These are phyloP conservation scores for Rhododendron mucronatum DNA, from an alignment of 148 eudicot species.

Conservation along the genomic window DNA sequence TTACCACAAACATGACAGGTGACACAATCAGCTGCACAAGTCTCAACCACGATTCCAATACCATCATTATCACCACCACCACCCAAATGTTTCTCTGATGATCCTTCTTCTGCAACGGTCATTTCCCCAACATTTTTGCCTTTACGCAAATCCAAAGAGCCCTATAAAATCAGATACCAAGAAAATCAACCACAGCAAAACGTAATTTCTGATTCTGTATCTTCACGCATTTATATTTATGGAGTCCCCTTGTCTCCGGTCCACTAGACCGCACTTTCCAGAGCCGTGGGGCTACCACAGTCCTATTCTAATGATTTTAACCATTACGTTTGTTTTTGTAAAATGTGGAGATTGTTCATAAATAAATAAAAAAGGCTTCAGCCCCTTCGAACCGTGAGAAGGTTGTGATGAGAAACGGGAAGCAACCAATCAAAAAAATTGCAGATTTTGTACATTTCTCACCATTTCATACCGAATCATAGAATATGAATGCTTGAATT, in stretches of 20 bases:
- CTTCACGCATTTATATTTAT: neutral
- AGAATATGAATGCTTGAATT: neutral
- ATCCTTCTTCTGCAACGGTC: neutral
- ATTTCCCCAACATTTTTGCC: neutral
- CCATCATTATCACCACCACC: neutral
- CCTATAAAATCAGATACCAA: conserved; percentile 12
- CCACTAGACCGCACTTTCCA: neutral
- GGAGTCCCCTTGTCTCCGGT: neutral
- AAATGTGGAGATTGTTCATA: neutral
- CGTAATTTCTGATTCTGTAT: too few species aligned
- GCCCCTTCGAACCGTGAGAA: neutral
- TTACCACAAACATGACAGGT: conserved; percentile 51
- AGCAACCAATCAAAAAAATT: neutral
- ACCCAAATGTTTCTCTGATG: neutral
- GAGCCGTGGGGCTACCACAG: neutral
- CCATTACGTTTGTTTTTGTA: neutral
- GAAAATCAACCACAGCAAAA: neutral
- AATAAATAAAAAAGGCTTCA: neutral
- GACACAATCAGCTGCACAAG: conserved; percentile 16
- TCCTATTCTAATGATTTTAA: neutral
- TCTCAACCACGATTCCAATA: neutral
- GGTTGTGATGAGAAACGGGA: neutral
- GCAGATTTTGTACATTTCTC: neutral
- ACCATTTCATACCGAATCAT: neutral
- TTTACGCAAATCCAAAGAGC: conserved; percentile 11